phyloP scores from a whole-genome alignment of 2,329 filamentous ascomycete species.

The Rutstroemia sp. region DNA sequence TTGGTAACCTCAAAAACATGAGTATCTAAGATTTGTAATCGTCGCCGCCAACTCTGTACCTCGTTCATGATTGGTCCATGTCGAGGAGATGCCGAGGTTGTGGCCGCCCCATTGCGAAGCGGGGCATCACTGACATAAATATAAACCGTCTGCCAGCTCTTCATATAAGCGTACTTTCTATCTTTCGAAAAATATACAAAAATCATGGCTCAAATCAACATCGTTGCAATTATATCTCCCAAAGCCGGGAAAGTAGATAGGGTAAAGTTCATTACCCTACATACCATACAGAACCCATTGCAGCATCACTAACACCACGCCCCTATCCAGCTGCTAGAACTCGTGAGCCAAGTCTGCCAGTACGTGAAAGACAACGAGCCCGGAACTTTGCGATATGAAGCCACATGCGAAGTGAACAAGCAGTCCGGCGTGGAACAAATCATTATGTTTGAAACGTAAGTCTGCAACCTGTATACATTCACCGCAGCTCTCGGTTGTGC shows the following conservation, averaged over 20 bases:
- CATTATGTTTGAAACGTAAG: slow-evolving; percentile 26
- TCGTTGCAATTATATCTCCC: slow-evolving; percentile 23
- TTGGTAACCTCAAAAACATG: no score
- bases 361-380: slow-evolving; percentile 24
- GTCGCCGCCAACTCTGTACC: no score
- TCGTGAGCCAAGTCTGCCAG: slow-evolving; percentile 18
- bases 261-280: slow-evolving; percentile 12
- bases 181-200: background rate
- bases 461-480: background rate
- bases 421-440: slow-evolving; percentile 24
- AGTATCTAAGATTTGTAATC: no score
- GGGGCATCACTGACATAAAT: no score
- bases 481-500: background rate
- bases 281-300: background rate
- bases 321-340: slow-evolving; percentile 20
- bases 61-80: no score
- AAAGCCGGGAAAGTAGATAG: slow-evolving; percentile 24
- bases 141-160: no score
- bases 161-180: background rate
- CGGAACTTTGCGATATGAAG: slow-evolving; percentile 23
- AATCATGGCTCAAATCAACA: slow-evolving; percentile 19
- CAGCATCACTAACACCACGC: background rate
- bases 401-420: slow-evolving; percentile 20
- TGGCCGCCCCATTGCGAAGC: no score
- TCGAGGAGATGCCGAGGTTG: no score